Evolutionary conservation across 805 yeast species (phyloP).

Genomic region (Ogataea pini): DNA sequence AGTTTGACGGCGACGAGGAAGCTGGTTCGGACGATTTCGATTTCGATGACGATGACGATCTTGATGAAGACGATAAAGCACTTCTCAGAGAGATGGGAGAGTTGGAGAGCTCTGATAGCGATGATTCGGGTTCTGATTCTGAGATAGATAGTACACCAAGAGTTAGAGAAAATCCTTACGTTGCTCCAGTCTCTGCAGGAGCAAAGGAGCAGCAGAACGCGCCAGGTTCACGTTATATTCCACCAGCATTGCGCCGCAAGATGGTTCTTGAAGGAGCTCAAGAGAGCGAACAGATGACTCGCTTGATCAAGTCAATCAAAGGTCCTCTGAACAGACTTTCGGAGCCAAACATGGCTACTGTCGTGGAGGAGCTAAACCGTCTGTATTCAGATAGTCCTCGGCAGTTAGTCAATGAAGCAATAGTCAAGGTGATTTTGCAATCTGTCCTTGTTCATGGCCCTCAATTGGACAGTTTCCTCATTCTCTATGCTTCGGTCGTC

Average conservation of each 20-base stretch:
- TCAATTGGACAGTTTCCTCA: slow-evolving; percentile 74
- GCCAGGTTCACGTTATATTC: slow-evolving; percentile 59
- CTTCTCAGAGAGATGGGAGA: slow-evolving; percentile 35
- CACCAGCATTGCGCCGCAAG: slow-evolving; percentile 79
- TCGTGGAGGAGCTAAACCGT: slow-evolving; percentile 66
- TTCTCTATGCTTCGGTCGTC: slow-evolving; percentile 74
- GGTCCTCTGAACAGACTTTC: slow-evolving; percentile 88
- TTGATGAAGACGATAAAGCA: slow-evolving; percentile 35
- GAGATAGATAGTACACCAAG: slow-evolving; percentile 37
- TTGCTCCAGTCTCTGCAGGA: slow-evolving; percentile 50
- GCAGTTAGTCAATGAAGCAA: slow-evolving; percentile 70
- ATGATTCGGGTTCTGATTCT: slow-evolving; percentile 24
- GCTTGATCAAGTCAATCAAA: slow-evolving; percentile 64
- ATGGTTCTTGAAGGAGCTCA: slow-evolving; percentile 38
- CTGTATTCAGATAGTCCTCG: slow-evolving; percentile 70
- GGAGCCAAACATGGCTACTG: slow-evolving; percentile 75
- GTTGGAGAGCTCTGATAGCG: slow-evolving; percentile 27
- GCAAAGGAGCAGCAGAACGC: slow-evolving; percentile 22
- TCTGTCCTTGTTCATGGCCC: slow-evolving; percentile 64
- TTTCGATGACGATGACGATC: slow-evolving; percentile 34
- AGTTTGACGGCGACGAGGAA: slow-evolving; percentile 23
- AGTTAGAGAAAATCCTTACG: slow-evolving; percentile 67
- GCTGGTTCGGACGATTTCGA: slow-evolving; percentile 34
- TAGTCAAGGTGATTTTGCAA: slow-evolving; percentile 64
- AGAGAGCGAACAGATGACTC: slow-evolving; percentile 47